Evolutionary conservation across 768 basidiomycete genomes (phyloP).

Genomic region (Porpolomopsis calyptriformis): DNA sequence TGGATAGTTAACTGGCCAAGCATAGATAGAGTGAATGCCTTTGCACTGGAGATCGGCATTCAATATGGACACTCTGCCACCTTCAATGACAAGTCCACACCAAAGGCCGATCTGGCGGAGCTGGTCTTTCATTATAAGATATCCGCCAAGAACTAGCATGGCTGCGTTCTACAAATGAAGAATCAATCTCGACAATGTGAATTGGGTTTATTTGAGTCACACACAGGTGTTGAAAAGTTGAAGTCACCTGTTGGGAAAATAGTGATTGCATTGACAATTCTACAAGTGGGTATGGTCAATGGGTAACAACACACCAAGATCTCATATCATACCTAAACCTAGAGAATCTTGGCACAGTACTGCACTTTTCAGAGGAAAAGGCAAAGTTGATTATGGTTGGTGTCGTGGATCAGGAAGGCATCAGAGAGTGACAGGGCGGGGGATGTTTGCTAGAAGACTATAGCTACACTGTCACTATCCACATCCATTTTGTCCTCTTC

Average conservation of each 20-base stretch:
- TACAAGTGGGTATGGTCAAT: no score
- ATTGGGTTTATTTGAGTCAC: neutral
- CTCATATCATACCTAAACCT: no score
- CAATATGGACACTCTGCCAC: neutral
- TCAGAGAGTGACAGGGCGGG: constrained; percentile 17
- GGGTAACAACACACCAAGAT: no score
- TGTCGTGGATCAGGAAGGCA: no score
- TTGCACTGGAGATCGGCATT: neutral
- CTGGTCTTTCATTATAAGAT: neutral
- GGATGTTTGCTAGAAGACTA: constrained; percentile 23
- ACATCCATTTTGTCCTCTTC: constrained; percentile 57
- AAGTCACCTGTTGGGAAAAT: no score
- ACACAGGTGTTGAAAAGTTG: neutral
- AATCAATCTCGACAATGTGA: neutral
- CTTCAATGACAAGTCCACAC: neutral
- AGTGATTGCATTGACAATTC: no score
- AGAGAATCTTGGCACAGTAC: no score
- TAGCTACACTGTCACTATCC: constrained; percentile 35
- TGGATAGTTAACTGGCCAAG: neutral
- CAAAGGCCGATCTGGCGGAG: neutral
- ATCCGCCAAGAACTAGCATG: neutral
- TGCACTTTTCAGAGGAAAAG: no score
- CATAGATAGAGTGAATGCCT: neutral
- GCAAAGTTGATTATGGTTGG: no score
- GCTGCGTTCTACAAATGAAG: neutral